Percentiles rank a stretch among this genome's conserved stretches.
phyloP scores from a whole-genome alignment of 2,329 filamentous ascomycete genomes.

The Sclerotinia subarctica region DNA sequence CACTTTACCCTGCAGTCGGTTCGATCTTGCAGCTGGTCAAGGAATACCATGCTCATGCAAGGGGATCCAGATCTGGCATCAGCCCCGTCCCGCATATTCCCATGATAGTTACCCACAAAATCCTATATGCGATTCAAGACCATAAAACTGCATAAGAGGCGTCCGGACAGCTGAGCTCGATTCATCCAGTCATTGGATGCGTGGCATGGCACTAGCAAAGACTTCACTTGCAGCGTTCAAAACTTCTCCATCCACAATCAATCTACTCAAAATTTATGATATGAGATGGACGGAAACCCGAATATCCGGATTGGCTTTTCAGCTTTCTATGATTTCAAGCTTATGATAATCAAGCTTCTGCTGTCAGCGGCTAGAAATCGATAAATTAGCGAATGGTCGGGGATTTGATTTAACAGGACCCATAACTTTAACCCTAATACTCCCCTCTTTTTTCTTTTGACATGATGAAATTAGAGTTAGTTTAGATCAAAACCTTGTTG shows the following conservation, averaged over 20 bases:
- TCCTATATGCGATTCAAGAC: neutral
- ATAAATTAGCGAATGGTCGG: neutral
- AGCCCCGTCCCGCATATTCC: neutral
- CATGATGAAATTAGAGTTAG: too few species aligned
- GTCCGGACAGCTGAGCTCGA: neutral
- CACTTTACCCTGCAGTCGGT: neutral
- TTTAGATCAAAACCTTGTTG: too few species aligned
- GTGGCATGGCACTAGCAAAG: neutral
- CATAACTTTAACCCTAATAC: too few species aligned
- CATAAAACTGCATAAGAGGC: neutral
- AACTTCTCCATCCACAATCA: neutral
- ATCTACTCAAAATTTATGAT: too few species aligned
- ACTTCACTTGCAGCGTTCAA: neutral
- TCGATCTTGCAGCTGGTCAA: neutral
- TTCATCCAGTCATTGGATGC: neutral
- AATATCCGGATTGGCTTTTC: neutral
- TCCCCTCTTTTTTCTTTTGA: too few species aligned
- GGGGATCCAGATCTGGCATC: neutral
- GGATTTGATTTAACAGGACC: too few species aligned
- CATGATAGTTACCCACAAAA: too few species aligned
- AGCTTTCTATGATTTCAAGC: neutral
- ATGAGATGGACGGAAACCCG: neutral
- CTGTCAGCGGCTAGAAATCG: neutral
- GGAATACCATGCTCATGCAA: neutral
- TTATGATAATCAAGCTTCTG: neutral